phyloP scores from a whole-genome alignment of 768 basidiomycete species.

The Hypholoma fasciculare region DNA sequence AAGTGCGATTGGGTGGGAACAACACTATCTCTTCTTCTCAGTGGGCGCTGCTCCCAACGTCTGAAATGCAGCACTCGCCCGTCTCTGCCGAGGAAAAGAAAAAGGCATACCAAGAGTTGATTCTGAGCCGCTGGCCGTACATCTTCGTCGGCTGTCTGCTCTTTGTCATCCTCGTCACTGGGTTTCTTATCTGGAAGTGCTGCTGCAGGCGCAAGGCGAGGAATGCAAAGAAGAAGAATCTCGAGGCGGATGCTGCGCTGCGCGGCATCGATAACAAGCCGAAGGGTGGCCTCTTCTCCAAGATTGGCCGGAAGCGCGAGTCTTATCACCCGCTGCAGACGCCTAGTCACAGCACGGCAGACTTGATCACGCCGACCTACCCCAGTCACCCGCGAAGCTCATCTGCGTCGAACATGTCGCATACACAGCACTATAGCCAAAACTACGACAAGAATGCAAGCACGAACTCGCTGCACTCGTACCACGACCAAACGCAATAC shows the following conservation, averaged over 20 bases:
- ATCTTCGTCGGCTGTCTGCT: conserved; percentile 63
- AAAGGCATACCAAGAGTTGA: conserved; percentile 59
- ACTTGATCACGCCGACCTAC: conserved; percentile 8
- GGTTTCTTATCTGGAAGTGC: conserved; percentile 59
- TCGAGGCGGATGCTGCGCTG: conserved; percentile 1
- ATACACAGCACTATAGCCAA: conserved; percentile 1
- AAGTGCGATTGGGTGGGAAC: conserved; percentile 56
- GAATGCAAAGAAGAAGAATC: conserved; percentile 16
- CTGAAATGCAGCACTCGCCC: conserved; percentile 62
- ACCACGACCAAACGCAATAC: conserved; percentile 4
- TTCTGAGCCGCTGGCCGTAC: conserved; percentile 74
- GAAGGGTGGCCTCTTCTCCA: conserved; percentile 19
- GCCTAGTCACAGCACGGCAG: conserved; percentile 17
- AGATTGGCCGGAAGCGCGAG: conserved; percentile 22
- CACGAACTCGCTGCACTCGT: conserved; percentile 6
- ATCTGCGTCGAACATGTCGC: neutral
- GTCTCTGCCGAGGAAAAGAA: conserved; percentile 66
- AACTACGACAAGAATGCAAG: conserved; percentile 4
- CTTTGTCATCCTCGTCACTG: conserved; percentile 44
- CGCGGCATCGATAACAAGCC: conserved; percentile 8
- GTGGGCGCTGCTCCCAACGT: conserved; percentile 60
- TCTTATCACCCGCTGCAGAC: conserved; percentile 32
- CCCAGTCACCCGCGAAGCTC: neutral
- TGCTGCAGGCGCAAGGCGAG: conserved; percentile 37
- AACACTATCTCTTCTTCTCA: conserved; percentile 51